Evolutionary conservation across 257 asterid species (phyloP), one percentile per base, ranked within the genome.

Genomic region (Mentha longifolia): DNA sequence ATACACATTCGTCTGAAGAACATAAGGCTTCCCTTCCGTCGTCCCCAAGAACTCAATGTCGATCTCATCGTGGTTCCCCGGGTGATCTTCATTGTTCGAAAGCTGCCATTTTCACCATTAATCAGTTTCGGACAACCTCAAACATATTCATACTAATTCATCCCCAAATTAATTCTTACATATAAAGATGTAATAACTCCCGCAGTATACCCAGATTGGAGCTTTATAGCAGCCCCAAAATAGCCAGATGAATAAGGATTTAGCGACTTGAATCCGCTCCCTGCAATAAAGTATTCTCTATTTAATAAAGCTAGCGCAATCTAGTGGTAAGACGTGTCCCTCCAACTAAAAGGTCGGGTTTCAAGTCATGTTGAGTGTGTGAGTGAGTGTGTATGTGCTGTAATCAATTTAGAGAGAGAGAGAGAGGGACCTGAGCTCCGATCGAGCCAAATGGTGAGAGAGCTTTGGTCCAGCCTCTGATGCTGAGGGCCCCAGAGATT

Each of bases 401-500:
- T 28, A 28, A 35, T 35, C 5, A 5, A 35, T 7, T 5, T 35
- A 35, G 39, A 35, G 39, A 35, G 39, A 35, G 39, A 14, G 51
- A 46, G 19, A 13, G 51, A 19, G 31, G 20, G 31, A 51, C 98
- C 98, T 56, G 93, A 65, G 80, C 3, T 79, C 30, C 68, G 65
- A 61, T 92, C 97, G 9, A 92, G 97, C 97, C 92, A 92, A 45
- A 88, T 76, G 33, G 96, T 80, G 63, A 92, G 84, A 1, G 85
- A 17, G 4, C 78, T 82, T 41, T 85, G 90, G 75, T 90, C 89
- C 9, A 90, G 7, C 3, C 80, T 83, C 77, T 92, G 98, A 59
- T 92, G 89, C 71, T 84, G 92, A 79, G 97, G 83, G 58, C 98
- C 98, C 98, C 98, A 92, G 25, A 83, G 95, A 43, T 81, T 90